phyloP scores from a whole-genome alignment of 2,329 filamentous ascomycete genomes.

The Celoporthe dispersa region DNA sequence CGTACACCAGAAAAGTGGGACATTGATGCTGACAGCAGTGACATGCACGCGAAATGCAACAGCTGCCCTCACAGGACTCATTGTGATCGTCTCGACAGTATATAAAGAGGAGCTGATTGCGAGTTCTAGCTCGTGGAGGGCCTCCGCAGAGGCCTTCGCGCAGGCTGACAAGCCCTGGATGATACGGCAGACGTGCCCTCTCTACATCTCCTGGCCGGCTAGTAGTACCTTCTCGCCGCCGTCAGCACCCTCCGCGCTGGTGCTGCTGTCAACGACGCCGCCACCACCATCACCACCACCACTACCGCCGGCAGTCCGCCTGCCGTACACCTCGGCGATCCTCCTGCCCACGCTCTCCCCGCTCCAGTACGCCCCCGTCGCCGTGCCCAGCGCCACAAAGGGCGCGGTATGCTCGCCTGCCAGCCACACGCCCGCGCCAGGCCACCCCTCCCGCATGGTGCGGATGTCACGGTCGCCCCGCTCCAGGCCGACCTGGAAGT shows the following conservation, averaged over 20 bases:
- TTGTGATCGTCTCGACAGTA: too few relatives aligned
- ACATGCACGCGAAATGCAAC: too few relatives aligned
- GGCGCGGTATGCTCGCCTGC: conserved; percentile 91
- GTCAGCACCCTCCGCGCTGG: background rate
- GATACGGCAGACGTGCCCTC: background rate
- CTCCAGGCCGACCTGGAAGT: conserved; percentile 78
- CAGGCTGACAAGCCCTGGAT: too few relatives aligned
- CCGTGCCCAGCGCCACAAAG: conserved; percentile 86
- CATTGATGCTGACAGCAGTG: too few relatives aligned
- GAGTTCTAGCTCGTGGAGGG: too few relatives aligned
- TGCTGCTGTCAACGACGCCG: background rate
- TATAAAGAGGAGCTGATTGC: too few relatives aligned
- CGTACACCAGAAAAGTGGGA: too few relatives aligned
- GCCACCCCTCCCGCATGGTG: conserved; percentile 63
- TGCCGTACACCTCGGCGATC: conserved; percentile 60
- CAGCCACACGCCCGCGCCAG: conserved; percentile 76
- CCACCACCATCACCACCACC: background rate
- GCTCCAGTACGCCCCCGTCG: conserved; percentile 90
- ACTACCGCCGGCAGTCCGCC: conserved; percentile 11
- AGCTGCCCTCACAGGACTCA: too few relatives aligned
- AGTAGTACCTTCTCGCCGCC: background rate
- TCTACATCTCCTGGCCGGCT: background rate
- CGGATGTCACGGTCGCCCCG: conserved; percentile 75
- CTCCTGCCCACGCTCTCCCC: conserved; percentile 76
- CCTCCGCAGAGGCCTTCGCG: too few relatives aligned